Conservation (phyloP, 441 rosid species). For the Flueggea neowawraea region DNA sequence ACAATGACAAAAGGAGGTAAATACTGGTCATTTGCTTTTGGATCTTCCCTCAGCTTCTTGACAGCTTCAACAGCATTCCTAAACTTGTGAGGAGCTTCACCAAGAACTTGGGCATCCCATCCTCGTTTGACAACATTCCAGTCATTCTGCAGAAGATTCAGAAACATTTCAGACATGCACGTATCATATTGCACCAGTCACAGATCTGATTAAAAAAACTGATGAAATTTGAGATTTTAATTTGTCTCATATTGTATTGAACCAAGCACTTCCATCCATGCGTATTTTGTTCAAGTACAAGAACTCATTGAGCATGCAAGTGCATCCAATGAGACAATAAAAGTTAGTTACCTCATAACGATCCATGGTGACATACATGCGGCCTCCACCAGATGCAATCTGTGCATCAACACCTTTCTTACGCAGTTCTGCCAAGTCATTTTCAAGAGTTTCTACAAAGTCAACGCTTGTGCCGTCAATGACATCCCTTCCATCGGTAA, state of each 20-base stretch:
- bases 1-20: slow-evolving; percentile 92
- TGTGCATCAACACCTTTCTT: slow-evolving; percentile 81
- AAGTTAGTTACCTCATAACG: slow-evolving; percentile 74
- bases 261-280: too few relatives aligned
- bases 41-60: slow-evolving; percentile 62
- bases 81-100: slow-evolving; percentile 96
- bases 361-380: slow-evolving; percentile 97
- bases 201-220: background rate
- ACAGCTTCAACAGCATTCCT: slow-evolving; percentile 83
- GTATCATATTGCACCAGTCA: background rate
- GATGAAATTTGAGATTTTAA: too few relatives aligned
- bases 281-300: background rate
- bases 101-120: slow-evolving; percentile 99
- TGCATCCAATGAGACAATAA: background rate
- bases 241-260: too few relatives aligned
- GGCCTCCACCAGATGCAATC: slow-evolving; percentile 99
- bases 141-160: slow-evolving; percentile 60
- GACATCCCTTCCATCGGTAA: slow-evolving; percentile 99
- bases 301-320: background rate
- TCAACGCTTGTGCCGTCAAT: slow-evolving; percentile 91
- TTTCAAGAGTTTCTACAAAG: slow-evolving; percentile 85
- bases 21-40: slow-evolving; percentile 85
- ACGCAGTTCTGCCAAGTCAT: slow-evolving; percentile 52
- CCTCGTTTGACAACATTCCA: slow-evolving; percentile 95
- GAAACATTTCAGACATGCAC: background rate